Percentiles rank a stretch among this genome's conserved stretches.
phyloP scores from a whole-genome alignment of 768 basidiomycete genomes.

The Porpolomopsis calyptriformis region DNA sequence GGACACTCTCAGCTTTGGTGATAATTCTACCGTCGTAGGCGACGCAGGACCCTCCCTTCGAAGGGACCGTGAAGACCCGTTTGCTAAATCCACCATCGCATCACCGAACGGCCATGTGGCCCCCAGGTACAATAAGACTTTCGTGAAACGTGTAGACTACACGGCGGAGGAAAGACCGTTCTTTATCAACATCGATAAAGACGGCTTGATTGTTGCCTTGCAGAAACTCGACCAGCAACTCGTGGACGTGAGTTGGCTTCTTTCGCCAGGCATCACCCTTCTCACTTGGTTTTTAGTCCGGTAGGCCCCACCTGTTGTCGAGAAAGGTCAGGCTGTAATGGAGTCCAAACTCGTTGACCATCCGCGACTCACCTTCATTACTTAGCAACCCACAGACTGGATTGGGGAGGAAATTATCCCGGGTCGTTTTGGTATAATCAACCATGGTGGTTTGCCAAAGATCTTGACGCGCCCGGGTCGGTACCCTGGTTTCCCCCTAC shows the following conservation, averaged over 20 bases:
- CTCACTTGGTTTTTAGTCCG: slow-evolving; percentile 32
- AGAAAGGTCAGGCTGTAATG: slow-evolving; percentile 33
- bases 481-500: slow-evolving; percentile 63
- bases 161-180: slow-evolving; percentile 51
- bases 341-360: background rate
- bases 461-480: slow-evolving; percentile 64
- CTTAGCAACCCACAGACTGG: slow-evolving; percentile 53
- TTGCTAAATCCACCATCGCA: slow-evolving; percentile 8
- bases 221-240: slow-evolving; percentile 61
- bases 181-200: slow-evolving; percentile 56
- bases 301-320: slow-evolving; percentile 47
- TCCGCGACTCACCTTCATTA: background rate
- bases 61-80: slow-evolving; percentile 7
- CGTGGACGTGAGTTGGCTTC: slow-evolving; percentile 27
- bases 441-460: slow-evolving; percentile 76
- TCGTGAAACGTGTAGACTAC: slow-evolving; percentile 40
- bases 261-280: background rate
- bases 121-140: slow-evolving; percentile 28
- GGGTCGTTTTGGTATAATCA: slow-evolving; percentile 63
- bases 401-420: slow-evolving; percentile 62
- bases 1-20: slow-evolving; percentile 31
- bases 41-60: slow-evolving; percentile 15
- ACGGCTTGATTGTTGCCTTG: slow-evolving; percentile 59
- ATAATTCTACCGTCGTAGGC: slow-evolving; percentile 35
- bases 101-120: no score